phyloP scores from a whole-genome alignment of 75 land plant genomes.

The Selaginella tamariscina region DNA sequence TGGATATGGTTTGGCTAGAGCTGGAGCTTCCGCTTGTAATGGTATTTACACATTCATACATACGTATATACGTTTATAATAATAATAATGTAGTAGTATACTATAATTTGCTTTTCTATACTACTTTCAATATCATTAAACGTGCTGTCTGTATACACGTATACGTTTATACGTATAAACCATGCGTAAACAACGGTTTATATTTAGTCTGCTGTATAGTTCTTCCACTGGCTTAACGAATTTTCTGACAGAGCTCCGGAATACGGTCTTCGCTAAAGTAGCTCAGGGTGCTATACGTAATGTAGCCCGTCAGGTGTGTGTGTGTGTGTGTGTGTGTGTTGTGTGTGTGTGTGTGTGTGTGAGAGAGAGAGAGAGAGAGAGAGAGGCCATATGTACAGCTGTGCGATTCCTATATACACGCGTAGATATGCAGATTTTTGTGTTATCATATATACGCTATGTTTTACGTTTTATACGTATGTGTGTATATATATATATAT shows the following conservation, averaged over 20 bases:
- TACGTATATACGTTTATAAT: no score
- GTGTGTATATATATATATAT: no score
- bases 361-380: neutral
- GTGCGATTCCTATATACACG: neutral
- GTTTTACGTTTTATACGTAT: no score
- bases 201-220: neutral
- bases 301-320: conserved; percentile 72
- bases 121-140: no score
- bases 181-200: no score
- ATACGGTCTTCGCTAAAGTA: conserved; percentile 91
- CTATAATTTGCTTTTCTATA: no score
- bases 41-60: conserved; percentile 34
- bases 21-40: conserved; percentile 93
- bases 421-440: no score
- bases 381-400: no score
- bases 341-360: conserved; percentile 1
- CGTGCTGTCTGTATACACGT: no score
- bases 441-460: no score
- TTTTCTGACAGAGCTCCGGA: conserved; percentile 60
- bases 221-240: neutral
- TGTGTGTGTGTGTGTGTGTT: neutral
- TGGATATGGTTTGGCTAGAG: conserved; percentile 90
- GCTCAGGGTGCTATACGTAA: conserved; percentile 80
- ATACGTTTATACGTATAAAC: no score
- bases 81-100: no score